These are phyloP conservation scores for Darksidea phi DNA, from an alignment of 495 filamentous ascomycete genomes.

Conservation along the genomic window DNA sequence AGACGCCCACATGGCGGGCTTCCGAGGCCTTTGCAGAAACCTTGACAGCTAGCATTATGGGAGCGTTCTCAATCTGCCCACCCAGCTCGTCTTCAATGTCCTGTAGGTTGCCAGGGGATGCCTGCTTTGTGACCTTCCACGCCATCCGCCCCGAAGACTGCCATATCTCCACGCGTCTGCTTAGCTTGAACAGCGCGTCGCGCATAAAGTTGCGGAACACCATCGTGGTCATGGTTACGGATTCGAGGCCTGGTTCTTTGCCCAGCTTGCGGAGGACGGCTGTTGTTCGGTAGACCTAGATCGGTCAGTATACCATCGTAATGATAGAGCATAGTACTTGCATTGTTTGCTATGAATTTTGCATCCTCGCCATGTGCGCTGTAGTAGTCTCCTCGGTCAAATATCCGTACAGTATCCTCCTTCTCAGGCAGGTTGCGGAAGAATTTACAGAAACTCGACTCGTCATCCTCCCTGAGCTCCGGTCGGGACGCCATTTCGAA, in stretches of 20 bases:
- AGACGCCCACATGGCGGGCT: conserved; percentile 84
- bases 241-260: conserved; percentile 76
- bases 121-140: conserved; percentile 86
- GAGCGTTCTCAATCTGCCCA: conserved; percentile 79
- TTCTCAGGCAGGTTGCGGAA: conserved; percentile 75
- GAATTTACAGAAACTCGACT: conserved; percentile 92
- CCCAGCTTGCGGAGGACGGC: conserved; percentile 90
- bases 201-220: conserved; percentile 95
- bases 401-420: conserved; percentile 77
- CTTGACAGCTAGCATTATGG: conserved; percentile 92
- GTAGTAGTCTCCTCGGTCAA: conserved; percentile 93
- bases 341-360: conserved; percentile 85
- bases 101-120: conserved; percentile 93
- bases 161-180: conserved; percentile 91
- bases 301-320: conserved; percentile 1
- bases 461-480: conserved; percentile 94
- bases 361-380: conserved; percentile 92
- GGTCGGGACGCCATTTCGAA: conserved; percentile 79
- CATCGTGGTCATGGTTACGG: conserved; percentile 88
- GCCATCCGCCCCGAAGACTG: conserved; percentile 70
- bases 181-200: conserved; percentile 86
- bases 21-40: conserved; percentile 82
- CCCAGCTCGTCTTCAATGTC: conserved; percentile 97
- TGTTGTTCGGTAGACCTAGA: conserved; percentile 90
- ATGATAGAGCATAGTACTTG: conserved; percentile 39